Evolutionary conservation across 2,329 filamentous ascomycete genomes (phyloP), one percentile per base, ranked within the genome.

Genomic region (Alternaria incomplexa): DNA sequence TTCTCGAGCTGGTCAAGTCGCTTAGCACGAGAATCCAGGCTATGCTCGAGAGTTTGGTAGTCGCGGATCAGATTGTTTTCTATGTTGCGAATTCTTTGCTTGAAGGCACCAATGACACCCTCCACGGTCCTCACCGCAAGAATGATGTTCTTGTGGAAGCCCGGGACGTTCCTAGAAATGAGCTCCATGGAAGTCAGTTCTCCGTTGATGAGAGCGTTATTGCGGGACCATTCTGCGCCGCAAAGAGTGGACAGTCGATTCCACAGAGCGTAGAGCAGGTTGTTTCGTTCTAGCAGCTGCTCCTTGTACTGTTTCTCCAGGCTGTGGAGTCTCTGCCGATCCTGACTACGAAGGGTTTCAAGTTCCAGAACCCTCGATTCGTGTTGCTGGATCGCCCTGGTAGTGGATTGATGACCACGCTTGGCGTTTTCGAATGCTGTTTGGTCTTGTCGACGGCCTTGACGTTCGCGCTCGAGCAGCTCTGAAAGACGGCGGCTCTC

Each of bases 21-120:
- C 83, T 96, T 96, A 63, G 90, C 87, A 15, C 93, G 90, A 25
- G 89, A 82, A 57, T 96, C 92, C 26, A 97, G 88, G 40, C 89
- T 92, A 70, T 89, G 89, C 79, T 97, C 93, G 2, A 99, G 85
- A 0, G 87, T 88, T 73, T 96, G 92, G 74, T 97, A 98, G 74
- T 98, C 94, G 66, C 93, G 92, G 83, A 90, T 91, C n/a, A 98
- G 82, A 63, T 97, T 92, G 52, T 92, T 90, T 79, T 99, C 96
- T n/a, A 97, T 90, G 7, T 86, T 84, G 73, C 92, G 92, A 75
- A 97, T 92, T 63, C 93, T 90, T 43, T 86, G 85, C 73, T 92
- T 91, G 83, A 97, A 97, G 9, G 88, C 88, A 17, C 87, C 86
- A 36, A 98, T 85, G 67, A 97, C 88, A 17, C 85, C 85, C 83